Base-by-base conservation (phyloP, 75 land plant species). In the Sequoia sempervirens region DNA sequence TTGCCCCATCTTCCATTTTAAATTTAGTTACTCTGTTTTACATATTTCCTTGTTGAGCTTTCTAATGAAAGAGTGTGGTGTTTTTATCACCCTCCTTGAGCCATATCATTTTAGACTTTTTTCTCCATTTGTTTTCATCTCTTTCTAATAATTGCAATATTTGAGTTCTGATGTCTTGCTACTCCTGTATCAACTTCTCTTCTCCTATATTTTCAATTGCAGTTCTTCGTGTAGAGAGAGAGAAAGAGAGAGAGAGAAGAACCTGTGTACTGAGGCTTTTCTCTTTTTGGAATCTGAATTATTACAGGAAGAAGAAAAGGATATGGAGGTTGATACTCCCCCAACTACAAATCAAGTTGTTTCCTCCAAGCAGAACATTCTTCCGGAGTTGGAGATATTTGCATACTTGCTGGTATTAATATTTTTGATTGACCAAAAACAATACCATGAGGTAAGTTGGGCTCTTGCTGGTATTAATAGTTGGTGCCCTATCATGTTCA, bases 301-400 rank as follows among this genome's bases (percentile, higher is more conserved):
- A 23, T 85, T 37, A 32, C 68, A 94, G 93, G 94, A 94, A 78
- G 95, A 88, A 82, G 93, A 92, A 23, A 87, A 92, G 83, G 94
- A 91, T 26, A 98, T 98, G 99, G 99, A 98, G 69, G 93, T 98
- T 78, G 99, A 98, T 82, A 89, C 87, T 34, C 92, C 91, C 34
- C 26, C 93, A 30, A 84, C 91, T 81, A 84, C 90, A 23, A 28
- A 81, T 84, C 94, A 91, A 80, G 58, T 79, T 40, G 79, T 80
- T 52, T 84, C 94, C 37, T 84, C 80, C 45, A 97, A 94, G 84
- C 94, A 92, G 54, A 43, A 87, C 23, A 61, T 86, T 20, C 84
- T 96, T 53, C 98, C 99, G 4, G 99, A 98, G 86, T 40, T 98
- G 76, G 99, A 98, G 84, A 91, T 96, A 23, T 93, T 90, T 80